A percentile compares a stretch with the other conserved stretches of the same genome.
These are phyloP conservation scores for Dimocarpus longan DNA, from an alignment of 345 rosid genomes.

Conservation along the genomic window DNA sequence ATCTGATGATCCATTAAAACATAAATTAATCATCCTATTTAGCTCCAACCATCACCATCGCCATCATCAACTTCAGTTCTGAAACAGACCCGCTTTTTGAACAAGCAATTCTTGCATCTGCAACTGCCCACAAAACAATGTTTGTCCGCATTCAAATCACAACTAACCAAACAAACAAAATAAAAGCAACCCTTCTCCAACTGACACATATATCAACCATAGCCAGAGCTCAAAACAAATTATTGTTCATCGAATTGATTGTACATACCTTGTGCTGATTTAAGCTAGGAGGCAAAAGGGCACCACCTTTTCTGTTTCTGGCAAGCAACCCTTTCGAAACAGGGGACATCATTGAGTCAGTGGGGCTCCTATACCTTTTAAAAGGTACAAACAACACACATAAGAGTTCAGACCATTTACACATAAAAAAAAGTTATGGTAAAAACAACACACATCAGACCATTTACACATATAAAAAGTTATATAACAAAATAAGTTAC, in stretches of 20 bases:
- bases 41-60: background rate
- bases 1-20: too few relatives aligned
- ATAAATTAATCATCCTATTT: conserved; percentile 5
- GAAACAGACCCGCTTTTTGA: conserved; percentile 38
- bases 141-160: too few relatives aligned
- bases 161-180: too few relatives aligned
- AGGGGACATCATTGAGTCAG: conserved; percentile 87
- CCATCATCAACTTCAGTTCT: conserved; percentile 21
- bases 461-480: too few relatives aligned
- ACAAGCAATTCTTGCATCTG: conserved; percentile 34
- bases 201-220: too few relatives aligned
- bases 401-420: background rate
- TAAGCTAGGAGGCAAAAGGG: conserved; percentile 64
- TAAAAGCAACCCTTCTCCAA: too few relatives aligned
- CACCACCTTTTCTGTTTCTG: conserved; percentile 58
- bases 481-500: background rate
- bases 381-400: background rate
- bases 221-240: too few relatives aligned
- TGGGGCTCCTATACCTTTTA: conserved; percentile 78
- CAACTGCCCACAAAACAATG: background rate
- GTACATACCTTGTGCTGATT: conserved; percentile 51
- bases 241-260: too few relatives aligned
- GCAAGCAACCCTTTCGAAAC: conserved; percentile 80
- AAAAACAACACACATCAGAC: background rate
- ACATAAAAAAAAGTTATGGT: too few relatives aligned